A percentile compares a stretch with the other conserved stretches of the same genome.
These are phyloP conservation scores for Ceratocystis lukuohia DNA, from an alignment of 2,329 filamentous ascomycete genomes.

Conservation along the genomic window DNA sequence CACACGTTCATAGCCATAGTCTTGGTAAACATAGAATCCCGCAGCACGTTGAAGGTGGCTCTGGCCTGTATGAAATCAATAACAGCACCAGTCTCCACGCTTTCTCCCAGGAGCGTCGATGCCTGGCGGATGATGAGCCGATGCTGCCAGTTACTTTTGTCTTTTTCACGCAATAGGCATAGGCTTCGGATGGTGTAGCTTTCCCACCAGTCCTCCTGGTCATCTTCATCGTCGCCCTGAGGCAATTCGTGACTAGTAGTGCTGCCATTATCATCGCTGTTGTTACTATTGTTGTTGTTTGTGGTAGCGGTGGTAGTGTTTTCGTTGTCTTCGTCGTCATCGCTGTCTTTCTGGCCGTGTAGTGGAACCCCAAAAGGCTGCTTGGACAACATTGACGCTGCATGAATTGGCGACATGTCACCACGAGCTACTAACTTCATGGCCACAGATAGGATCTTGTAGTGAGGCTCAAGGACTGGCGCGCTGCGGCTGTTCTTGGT, in stretches of 20 bases:
- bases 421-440: conserved; percentile 61
- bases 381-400: conserved; percentile 39
- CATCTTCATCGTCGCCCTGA: conserved; percentile 31
- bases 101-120: conserved; percentile 39
- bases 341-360: conserved; percentile 8
- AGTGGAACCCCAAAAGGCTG: conserved; percentile 38
- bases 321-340: conserved; percentile 32
- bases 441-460: conserved; percentile 71
- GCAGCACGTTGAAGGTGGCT: conserved; percentile 66
- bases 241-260: conserved; percentile 12
- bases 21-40: conserved; percentile 68
- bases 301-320: too few relatives aligned
- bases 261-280: conserved; percentile 14
- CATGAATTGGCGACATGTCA: conserved; percentile 36
- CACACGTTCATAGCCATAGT: conserved; percentile 91
- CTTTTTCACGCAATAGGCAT: conserved; percentile 47
- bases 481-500: conserved; percentile 50
- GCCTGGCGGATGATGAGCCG: conserved; percentile 69
- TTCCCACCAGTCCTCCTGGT: conserved; percentile 46
- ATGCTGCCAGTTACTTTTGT: conserved; percentile 93
- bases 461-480: conserved; percentile 79
- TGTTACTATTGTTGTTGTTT: conserved; percentile 24
- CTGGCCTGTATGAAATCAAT: conserved; percentile 49
- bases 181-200: conserved; percentile 40
- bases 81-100: conserved; percentile 27